phyloP scores from a whole-genome alignment of 805 yeast genomes.

The Metschnikowia amazonensis region DNA sequence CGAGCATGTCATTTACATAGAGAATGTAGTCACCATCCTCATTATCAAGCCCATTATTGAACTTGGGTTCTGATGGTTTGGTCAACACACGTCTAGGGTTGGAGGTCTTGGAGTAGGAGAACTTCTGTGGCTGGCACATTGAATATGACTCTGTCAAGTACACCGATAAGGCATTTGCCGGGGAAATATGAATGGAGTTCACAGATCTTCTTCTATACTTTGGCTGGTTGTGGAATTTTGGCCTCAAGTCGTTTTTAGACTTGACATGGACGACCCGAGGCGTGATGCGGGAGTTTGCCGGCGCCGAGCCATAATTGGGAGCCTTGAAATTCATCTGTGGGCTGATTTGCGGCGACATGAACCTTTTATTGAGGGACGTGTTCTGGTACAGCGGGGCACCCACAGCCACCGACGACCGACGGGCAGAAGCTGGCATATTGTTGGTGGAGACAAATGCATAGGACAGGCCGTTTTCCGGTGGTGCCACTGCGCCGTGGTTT shows the following conservation, averaged over 20 bases:
- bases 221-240: constrained; percentile 57
- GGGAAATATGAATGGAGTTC: constrained; percentile 64
- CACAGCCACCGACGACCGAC: constrained; percentile 21
- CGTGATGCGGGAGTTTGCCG: constrained; percentile 18
- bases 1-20: constrained; percentile 90
- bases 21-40: constrained; percentile 85
- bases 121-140: constrained; percentile 73
- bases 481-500: constrained; percentile 3
- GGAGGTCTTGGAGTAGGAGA: constrained; percentile 74
- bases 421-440: constrained; percentile 9
- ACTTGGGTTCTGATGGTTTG: constrained; percentile 81
- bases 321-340: constrained; percentile 4
- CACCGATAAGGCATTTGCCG: constrained; percentile 74
- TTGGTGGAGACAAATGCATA: constrained; percentile 3
- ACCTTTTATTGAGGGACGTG: constrained; percentile 13
- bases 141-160: constrained; percentile 76
- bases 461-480: constrained; percentile 1
- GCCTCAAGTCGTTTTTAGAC: constrained; percentile 52
- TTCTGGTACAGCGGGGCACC: constrained; percentile 21
- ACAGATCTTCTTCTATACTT: constrained; percentile 68
- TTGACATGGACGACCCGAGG: constrained; percentile 48
- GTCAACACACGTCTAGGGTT: constrained; percentile 92
- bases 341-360: constrained; percentile 12
- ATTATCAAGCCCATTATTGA: constrained; percentile 83
- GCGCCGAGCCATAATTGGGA: not conserved